A percentile compares a stretch with the other conserved stretches of the same genome.
Evolutionary conservation across 768 basidiomycete genomes (phyloP).

Genomic region (Lactarius psammicola): DNA sequence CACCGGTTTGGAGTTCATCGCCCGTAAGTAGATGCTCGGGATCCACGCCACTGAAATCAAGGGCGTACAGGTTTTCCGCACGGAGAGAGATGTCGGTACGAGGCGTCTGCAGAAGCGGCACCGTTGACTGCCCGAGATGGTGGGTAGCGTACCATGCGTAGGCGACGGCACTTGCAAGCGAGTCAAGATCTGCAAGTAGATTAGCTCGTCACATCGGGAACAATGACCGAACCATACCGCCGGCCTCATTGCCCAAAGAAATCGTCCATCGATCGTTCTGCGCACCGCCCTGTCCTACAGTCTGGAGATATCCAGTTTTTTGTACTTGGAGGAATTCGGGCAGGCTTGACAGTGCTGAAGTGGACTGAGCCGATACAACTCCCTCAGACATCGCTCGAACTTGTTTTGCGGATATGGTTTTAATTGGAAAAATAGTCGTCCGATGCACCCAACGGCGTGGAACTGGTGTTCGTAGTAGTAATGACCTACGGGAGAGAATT

Average conservation of each 20-base stretch:
- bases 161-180: slow-evolving; percentile 79
- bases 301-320: slow-evolving; percentile 26
- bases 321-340: slow-evolving; percentile 23
- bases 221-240: slow-evolving; percentile 53
- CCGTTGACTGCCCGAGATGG: slow-evolving; percentile 41
- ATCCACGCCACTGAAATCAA: slow-evolving; percentile 56
- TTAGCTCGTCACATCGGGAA: background rate
- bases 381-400: slow-evolving; percentile 8
- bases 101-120: slow-evolving; percentile 72
- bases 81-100: slow-evolving; percentile 72
- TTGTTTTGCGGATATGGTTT: background rate
- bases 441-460: background rate
- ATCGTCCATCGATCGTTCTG: slow-evolving; percentile 61
- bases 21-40: slow-evolving; percentile 61
- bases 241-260: slow-evolving; percentile 95
- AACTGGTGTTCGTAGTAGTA: background rate
- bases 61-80: slow-evolving; percentile 81
- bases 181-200: slow-evolving; percentile 76
- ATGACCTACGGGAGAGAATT: slow-evolving; percentile 15
- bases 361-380: background rate
- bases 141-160: slow-evolving; percentile 74
- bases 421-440: background rate
- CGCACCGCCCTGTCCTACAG: slow-evolving; percentile 15
- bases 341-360: background rate
- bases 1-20: slow-evolving; percentile 53